Base-by-base conservation (phyloP, 345 rosid species). In the Conringia planisiliqua region DNA sequence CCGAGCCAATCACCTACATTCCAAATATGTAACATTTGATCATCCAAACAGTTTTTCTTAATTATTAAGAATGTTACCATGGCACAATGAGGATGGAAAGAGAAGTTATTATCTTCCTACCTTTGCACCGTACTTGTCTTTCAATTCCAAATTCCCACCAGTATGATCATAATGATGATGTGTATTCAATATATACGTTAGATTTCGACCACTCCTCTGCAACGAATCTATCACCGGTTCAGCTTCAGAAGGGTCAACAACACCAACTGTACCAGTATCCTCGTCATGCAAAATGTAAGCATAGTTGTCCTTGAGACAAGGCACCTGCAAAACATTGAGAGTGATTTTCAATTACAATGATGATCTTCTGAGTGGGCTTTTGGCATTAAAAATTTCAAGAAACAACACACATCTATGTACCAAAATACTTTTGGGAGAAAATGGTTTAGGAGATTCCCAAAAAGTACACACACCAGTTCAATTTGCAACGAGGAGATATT, bases 81-180 rank as follows among this genome's bases (percentile, higher is more conserved):
- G 24, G 6, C 51, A 54, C 35, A 17, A 24, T 0, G 20, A 43
- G 58, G 33, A 29, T 17, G 35, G 22, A 71, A 24, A 39, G 27
- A 20, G 60, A 55, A 32, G 70, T 33, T 39, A 50, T 22, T 8
- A 36, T 36, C 36, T 43, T 36, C 92, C 64, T 91, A 94, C 97
- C 98, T 94, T 91, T 46, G 99, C 97, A 68, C 97, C 99, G 18
- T 86, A 95, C 85, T 89, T 95, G 56, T 93, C 97, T 86, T 95
- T 95, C 78, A 95, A 82, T 78, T 92, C 97, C 70, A 81, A 59
- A 76, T 95, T 95, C 55, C 99, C 99, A 74, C 94, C 97, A 10
- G 99, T 95, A 59, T 95, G 99, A 82, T 92, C 94, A 80, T 85
- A 73, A 74, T 95, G 97, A 79, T 95, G 99, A 85, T 95, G 99